Evolutionary conservation across 2,329 filamentous ascomycete genomes (phyloP).

Genomic region (Raffaelea ambrosiae): DNA sequence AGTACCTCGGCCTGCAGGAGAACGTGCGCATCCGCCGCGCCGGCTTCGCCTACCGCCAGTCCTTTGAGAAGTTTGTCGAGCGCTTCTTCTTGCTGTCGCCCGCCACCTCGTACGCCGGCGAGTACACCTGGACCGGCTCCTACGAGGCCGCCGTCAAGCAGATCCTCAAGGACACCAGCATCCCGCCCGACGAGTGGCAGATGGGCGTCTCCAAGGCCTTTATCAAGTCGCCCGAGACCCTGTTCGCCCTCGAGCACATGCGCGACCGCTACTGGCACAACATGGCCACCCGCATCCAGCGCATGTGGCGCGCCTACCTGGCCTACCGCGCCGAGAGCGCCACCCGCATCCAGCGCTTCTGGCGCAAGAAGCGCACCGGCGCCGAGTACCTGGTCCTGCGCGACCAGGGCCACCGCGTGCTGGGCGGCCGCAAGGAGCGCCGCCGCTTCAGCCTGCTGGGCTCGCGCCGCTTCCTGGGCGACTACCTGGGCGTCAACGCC

Average conservation of each 20-base stretch:
- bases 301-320: conserved; percentile 94
- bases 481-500: conserved; percentile 86
- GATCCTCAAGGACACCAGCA: conserved; percentile 93
- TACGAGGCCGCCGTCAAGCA: conserved; percentile 80
- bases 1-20: conserved; percentile 97
- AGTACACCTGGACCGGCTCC: conserved; percentile 92
- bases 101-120: conserved; percentile 90
- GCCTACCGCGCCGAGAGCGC: conserved; percentile 89
- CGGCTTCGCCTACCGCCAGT: conserved; percentile 93
- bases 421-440: conserved; percentile 82
- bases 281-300: conserved; percentile 95
- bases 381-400: conserved; percentile 82
- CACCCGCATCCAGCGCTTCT: conserved; percentile 88
- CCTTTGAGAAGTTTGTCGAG: conserved; percentile 96
- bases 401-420: conserved; percentile 75
- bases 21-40: conserved; percentile 96
- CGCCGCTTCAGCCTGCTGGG: conserved; percentile 85
- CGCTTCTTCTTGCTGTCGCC: conserved; percentile 93
- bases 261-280: conserved; percentile 98
- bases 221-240: conserved; percentile 93
- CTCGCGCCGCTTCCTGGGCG: conserved; percentile 84
- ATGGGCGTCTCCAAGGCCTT: conserved; percentile 96
- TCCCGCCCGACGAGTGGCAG: conserved; percentile 91
- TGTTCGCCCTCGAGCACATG: conserved; percentile 97
- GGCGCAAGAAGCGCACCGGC: conserved; percentile 86